A percentile compares a stretch with the other conserved stretches of the same genome.
Evolutionary conservation across 139 green algal species (phyloP).

Genomic region (Pseudopediastrum boryanum): DNA sequence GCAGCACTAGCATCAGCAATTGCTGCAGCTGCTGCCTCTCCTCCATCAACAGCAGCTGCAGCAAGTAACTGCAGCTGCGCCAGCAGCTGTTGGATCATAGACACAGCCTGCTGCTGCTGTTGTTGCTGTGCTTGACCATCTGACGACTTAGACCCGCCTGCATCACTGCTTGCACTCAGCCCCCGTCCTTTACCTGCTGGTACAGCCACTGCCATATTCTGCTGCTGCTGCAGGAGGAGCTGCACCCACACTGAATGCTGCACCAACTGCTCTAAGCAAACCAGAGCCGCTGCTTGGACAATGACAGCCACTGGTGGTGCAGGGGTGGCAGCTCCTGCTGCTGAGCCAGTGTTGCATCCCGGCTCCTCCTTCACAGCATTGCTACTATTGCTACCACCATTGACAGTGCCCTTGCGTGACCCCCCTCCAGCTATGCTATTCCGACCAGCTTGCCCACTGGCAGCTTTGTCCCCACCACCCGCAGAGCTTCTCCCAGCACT

Average conservation of each 20-base stretch:
- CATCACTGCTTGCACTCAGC: no score
- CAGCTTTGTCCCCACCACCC: no score
- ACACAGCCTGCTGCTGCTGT: slow-evolving; percentile 16
- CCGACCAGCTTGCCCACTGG: neutral
- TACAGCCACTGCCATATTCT: no score
- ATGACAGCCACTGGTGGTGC: neutral
- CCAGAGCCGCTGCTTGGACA: slow-evolving; percentile 22
- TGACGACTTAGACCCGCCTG: no score
- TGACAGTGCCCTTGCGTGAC: neutral
- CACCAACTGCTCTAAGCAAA: slow-evolving; percentile 2
- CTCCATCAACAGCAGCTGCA: no score
- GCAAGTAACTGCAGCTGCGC: slow-evolving; percentile 17
- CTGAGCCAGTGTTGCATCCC: neutral
- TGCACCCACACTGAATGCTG: no score
- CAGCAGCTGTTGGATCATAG: slow-evolving; percentile 20
- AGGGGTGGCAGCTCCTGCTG: neutral
- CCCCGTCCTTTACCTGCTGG: no score
- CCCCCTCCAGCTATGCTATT: neutral
- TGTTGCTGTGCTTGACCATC: no score
- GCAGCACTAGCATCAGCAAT: neutral
- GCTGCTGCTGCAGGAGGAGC: no score
- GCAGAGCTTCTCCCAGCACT: slow-evolving; percentile 4
- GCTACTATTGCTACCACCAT: neutral
- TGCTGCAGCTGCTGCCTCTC: neutral
- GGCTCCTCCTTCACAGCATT: neutral